phyloP scores from a whole-genome alignment of 1,284 basidiomycete species.

The Marasmius fiardii region DNA sequence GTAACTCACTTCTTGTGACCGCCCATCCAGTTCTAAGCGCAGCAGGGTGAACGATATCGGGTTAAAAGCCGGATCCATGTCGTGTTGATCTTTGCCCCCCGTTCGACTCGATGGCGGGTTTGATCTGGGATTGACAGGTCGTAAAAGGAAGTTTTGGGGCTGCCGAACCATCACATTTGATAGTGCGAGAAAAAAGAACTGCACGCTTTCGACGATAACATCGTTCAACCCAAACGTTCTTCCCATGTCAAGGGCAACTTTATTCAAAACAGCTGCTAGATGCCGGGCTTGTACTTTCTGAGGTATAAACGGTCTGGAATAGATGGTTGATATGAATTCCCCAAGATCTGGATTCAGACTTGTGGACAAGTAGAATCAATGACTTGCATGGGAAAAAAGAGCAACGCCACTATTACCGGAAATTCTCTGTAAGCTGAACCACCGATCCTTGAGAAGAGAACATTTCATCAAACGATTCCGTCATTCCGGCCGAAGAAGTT shows the following conservation, averaged over 20 bases:
- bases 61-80: slow-evolving; percentile 18
- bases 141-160: slow-evolving; percentile 29
- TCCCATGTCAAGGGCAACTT: slow-evolving; percentile 19
- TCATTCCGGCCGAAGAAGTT: slow-evolving; percentile 9
- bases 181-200: slow-evolving; percentile 32
- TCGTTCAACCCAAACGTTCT: slow-evolving; percentile 20
- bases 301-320: slow-evolving; percentile 40
- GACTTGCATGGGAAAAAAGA: neutral
- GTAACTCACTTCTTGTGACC: slow-evolving; percentile 33
- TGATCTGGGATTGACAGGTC: slow-evolving; percentile 19
- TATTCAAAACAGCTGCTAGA: slow-evolving; percentile 32
- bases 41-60: slow-evolving; percentile 40
- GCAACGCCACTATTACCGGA: slow-evolving; percentile 26
- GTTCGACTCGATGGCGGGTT: neutral
- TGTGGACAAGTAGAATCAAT: neutral
- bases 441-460: slow-evolving; percentile 30
- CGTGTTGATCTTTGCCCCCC: neutral
- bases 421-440: slow-evolving; percentile 47
- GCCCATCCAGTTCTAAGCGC: slow-evolving; percentile 26
- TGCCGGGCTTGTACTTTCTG: slow-evolving; percentile 41
- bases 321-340: slow-evolving; percentile 47
- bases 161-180: slow-evolving; percentile 37
- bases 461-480: slow-evolving; percentile 7
- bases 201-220: slow-evolving; percentile 23
- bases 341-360: slow-evolving; percentile 48